These are phyloP conservation scores for Phytophthora megakarya DNA, from an alignment of 352 stramenopile genomes.

Conservation along the genomic window DNA sequence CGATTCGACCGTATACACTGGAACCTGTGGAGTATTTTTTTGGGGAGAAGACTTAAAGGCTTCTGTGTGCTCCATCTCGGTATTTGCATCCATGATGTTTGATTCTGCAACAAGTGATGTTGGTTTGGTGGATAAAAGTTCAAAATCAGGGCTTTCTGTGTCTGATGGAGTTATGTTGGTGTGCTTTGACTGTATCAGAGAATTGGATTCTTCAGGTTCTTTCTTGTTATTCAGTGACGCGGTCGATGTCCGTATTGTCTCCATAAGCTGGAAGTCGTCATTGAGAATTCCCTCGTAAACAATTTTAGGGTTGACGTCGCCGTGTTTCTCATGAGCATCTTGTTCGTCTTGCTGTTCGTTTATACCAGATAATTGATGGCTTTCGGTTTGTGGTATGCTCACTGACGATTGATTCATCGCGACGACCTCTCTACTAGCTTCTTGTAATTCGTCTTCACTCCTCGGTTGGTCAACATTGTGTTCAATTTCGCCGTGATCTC, in stretches of 20 bases:
- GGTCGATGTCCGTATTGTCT: not conserved
- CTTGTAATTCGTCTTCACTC: not conserved
- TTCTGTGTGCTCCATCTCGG: not conserved
- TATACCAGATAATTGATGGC: constrained; percentile 7
- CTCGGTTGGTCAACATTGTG: not conserved
- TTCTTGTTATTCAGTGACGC: not conserved
- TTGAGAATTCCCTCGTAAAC: not conserved
- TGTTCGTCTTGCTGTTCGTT: not conserved
- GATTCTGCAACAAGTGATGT: not conserved
- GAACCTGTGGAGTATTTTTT: not conserved
- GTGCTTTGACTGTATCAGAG: too few relatives aligned
- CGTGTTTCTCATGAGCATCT: not conserved
- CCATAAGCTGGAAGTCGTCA: not conserved
- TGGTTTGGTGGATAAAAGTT: not conserved
- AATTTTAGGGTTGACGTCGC: not conserved
- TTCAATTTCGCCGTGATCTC: not conserved
- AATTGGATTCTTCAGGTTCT: not conserved
- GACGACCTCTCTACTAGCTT: not conserved
- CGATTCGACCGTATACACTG: constrained; percentile 40
- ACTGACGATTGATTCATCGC: not conserved
- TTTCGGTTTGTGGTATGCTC: constrained; percentile 6
- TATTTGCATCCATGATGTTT: not conserved
- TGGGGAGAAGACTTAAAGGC: not conserved
- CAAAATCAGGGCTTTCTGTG: not conserved
- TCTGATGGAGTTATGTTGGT: not conserved